Percentiles rank a stretch among this genome's conserved stretches.
Evolutionary conservation across 192 early-diverging fungal genomes (phyloP).

Genomic region (Linnemannia elongata): DNA sequence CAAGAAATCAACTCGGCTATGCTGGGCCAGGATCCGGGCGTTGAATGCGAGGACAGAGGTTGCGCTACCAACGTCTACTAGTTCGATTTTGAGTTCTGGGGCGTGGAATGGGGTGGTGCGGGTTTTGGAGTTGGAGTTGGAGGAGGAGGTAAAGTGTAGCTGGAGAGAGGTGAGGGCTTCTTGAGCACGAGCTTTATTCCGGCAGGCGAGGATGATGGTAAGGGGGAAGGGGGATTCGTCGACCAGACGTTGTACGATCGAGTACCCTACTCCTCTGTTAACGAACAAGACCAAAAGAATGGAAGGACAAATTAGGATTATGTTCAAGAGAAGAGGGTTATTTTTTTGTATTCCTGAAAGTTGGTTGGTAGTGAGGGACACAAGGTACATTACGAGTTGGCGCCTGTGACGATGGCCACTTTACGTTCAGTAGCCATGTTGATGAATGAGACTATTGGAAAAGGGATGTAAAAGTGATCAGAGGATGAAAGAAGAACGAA

Average conservation of each 20-base stretch:
- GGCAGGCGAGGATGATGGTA: conserved; percentile 65
- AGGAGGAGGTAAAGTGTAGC: conserved; percentile 14
- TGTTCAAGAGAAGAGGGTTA: not conserved
- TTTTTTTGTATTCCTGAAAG: not conserved
- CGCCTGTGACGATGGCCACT: conserved; percentile 65
- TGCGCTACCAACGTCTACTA: conserved; percentile 61
- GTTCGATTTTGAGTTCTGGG: conserved; percentile 58
- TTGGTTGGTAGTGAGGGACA: not conserved
- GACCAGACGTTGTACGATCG: conserved; percentile 64
- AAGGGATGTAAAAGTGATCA: not conserved
- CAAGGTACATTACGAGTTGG: conserved; percentile 52
- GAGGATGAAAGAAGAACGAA: not conserved
- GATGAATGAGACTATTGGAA: not conserved
- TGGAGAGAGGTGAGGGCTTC: conserved; percentile 55
- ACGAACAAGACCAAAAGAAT: not conserved
- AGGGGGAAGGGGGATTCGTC: conserved; percentile 45
- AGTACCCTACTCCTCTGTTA: conserved; percentile 65
- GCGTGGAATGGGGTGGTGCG: not conserved
- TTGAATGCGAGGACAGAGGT: conserved; percentile 57
- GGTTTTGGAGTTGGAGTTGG: too few species aligned
- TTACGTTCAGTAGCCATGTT: conserved; percentile 21
- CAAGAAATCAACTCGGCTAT: conserved; percentile 55
- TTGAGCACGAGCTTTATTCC: conserved; percentile 60
- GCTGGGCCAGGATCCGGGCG: conserved; percentile 55
- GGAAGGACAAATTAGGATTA: not conserved